Percentiles rank a stretch among this genome's conserved stretches.
These are phyloP conservation scores for Barnettozyma sucrosica DNA, from an alignment of 805 yeast genomes.

Conservation along the genomic window DNA sequence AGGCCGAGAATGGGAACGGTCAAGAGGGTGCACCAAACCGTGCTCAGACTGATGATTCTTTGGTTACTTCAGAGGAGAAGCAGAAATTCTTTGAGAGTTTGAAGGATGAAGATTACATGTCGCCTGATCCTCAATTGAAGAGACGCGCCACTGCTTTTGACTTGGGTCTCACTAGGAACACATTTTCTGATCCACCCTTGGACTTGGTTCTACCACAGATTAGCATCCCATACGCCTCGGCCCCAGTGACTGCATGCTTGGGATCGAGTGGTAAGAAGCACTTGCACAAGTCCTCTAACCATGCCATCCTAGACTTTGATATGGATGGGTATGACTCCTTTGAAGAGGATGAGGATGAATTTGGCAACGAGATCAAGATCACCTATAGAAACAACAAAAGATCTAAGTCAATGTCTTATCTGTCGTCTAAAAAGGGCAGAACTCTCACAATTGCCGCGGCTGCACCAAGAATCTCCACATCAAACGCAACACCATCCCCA, in stretches of 20 bases:
- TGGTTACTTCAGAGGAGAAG: conserved; percentile 22
- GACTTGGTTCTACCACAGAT: conserved; percentile 38
- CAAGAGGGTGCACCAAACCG: background rate
- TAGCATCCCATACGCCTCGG: conserved; percentile 62
- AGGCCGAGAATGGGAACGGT: conserved; percentile 17
- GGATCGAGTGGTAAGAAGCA: conserved; percentile 24
- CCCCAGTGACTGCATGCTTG: conserved; percentile 72
- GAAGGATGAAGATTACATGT: conserved; percentile 15
- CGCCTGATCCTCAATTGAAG: conserved; percentile 25
- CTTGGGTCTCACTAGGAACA: conserved; percentile 37
- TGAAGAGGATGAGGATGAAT: conserved; percentile 33
- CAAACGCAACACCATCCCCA: conserved; percentile 50
- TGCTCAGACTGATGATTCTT: conserved; percentile 2
- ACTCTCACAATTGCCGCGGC: conserved; percentile 69
- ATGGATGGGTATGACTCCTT: conserved; percentile 39
- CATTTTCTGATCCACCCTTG: conserved; percentile 31
- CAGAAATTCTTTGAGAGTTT: conserved; percentile 21
- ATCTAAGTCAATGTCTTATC: conserved; percentile 58
- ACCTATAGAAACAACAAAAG: conserved; percentile 44
- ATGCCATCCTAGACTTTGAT: conserved; percentile 36
- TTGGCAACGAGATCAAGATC: conserved; percentile 35
- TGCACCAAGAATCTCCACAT: conserved; percentile 71
- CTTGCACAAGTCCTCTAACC: conserved; percentile 1
- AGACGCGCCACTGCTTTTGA: conserved; percentile 51
- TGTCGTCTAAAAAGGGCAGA: conserved; percentile 45